Percentiles rank a stretch among this genome's conserved stretches.
These are phyloP conservation scores for Claviceps africana DNA, from an alignment of 2,329 filamentous ascomycete species.

Conservation along the genomic window DNA sequence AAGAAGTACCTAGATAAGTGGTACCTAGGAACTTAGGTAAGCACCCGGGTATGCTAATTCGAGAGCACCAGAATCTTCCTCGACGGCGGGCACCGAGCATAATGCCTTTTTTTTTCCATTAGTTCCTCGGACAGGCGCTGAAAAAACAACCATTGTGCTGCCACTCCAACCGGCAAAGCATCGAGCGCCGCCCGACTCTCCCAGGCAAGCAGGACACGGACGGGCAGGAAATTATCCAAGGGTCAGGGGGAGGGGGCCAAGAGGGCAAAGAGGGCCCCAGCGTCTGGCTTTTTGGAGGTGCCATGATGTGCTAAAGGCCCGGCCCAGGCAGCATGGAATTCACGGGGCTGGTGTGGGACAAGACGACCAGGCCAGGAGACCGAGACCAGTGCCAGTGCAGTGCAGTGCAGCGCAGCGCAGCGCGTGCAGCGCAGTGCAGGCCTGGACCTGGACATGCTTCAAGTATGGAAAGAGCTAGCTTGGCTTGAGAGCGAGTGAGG, in stretches of 20 bases:
- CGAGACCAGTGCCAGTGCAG: too few relatives aligned
- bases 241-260: background rate
- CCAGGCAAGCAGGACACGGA: background rate
- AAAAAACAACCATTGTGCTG: background rate
- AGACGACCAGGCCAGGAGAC: background rate
- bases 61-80: background rate
- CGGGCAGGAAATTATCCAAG: constrained; percentile 6
- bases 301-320: constrained; percentile 3
- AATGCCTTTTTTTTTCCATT: background rate
- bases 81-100: background rate
- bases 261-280: constrained; percentile 5
- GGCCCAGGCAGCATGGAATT: background rate
- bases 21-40: background rate
- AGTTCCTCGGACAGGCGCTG: background rate
- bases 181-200: background rate
- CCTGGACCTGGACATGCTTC: background rate
- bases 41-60: background rate
- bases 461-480: background rate
- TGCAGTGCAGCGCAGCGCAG: too few relatives aligned
- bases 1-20: too few relatives aligned
- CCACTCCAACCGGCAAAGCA: background rate
- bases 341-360: constrained; percentile 7
- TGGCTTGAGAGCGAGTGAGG: background rate
- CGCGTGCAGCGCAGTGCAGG: too few relatives aligned
- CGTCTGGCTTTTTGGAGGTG: constrained; percentile 4